Evolutionary conservation across 768 basidiomycete genomes (phyloP), one percentile per base, ranked within the genome.

Genomic region (Boletus rubescentipes): DNA sequence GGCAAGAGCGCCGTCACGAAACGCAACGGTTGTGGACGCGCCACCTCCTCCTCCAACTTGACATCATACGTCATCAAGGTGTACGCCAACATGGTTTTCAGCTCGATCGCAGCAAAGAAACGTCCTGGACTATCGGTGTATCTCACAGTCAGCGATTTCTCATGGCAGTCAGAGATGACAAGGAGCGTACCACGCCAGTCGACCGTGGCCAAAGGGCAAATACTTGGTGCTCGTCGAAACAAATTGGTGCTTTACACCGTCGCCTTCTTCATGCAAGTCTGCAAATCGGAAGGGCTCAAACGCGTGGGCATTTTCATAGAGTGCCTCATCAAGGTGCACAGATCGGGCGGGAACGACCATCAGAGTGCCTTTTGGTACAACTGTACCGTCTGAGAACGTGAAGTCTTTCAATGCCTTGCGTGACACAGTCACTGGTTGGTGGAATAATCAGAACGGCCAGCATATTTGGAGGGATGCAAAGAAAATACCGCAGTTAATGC

Each of bases 241-340:
- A 39, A 73, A 69, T 46, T 72, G 73, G 41, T 75, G 63, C 53
- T 70, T 74, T 2, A 45, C 54, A 11, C 48, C 55, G 2, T 59
- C 72, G 2, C 69, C 61, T 34, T 51, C 58, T 16, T 75, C 67
- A 42, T 68, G 59, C 57, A 73, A 66, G 12, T 71, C 61, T 0
- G 71, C 66, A 58, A 80, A 83, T 7, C 83, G 78, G 65, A 79
- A 81, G 0, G 76, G 76, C 21, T 81, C 72, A 51, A 85, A 79
- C 7, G 47, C 55, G 1, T 65, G n/a, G 0, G 78, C 61, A 36
- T 75, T 66, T 5, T 69, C 54, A 47, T 79, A 77, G 10, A 54
- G 1, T 7, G 38, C 26, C 1, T 46, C 40, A 23, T 68, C 64
- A 4, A 11, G 31, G 38, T 73, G 72, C 0, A 63, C 34, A 5